Base-by-base conservation (phyloP, 2,329 filamentous ascomycete genomes). In the Onygena corvina region DNA sequence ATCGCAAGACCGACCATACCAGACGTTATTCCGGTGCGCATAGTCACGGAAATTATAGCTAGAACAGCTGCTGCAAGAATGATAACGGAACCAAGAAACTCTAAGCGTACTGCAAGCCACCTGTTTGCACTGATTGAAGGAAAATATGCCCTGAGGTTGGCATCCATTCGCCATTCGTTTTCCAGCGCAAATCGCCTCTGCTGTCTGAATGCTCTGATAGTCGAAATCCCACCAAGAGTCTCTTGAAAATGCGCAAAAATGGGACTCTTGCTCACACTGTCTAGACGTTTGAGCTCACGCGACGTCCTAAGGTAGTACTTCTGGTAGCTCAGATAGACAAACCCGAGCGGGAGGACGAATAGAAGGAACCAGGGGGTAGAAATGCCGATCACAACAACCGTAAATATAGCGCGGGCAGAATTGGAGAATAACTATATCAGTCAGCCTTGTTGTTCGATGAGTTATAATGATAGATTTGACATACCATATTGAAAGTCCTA, bases 241-340 rank as follows among this genome's bases (percentile, higher is more conserved):
- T 98, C 93, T 64, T 98, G 92, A 71, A 98, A 98, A 67, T 98
- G 93, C 4, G 92, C 92, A 65, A 89, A 98, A 59, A 98, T 94
- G 21, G 93, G 93, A 65, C 89, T 95, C 59, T 88, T 83, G 64
- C 84, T 94, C 57, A 96, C 84, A 64, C 89, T 95, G 68, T 98
- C 92, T 52, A 98, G 75, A 56, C 92, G 79, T 74, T 98, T 98
- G 56, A 98, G 76, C 70, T 98, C 93, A 55, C 93, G 84, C 52
- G 92, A 98, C 11, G 92, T 95, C 54, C 89, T 80, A 45, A 98
- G 78, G 66, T 98, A 98, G 74, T 98, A 98, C 59, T 89, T 82
- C 67, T 98, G 92, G 59, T 96, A 94, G 69, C 81, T 93, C 58
- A 93, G 76, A 67, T 98, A 98, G 51, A 93, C 75, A 47, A 79